Evolutionary conservation across 345 rosid species (phyloP), one percentile per base, ranked within the genome.

Genomic region (thale cress (Arabidopsis thaliana)): DNA sequence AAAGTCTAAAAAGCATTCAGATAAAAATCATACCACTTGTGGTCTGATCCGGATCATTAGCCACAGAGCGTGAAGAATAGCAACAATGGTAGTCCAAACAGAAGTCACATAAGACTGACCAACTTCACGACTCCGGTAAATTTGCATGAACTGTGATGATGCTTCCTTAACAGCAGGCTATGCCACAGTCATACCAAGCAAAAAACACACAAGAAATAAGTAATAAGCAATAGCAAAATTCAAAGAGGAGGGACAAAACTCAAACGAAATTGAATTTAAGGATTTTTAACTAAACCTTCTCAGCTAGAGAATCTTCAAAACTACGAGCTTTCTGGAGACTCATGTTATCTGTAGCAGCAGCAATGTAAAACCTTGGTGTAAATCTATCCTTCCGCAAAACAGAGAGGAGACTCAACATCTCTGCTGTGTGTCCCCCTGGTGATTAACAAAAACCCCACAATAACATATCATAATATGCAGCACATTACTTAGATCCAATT

Each of bases 311-410:
- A 72, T 82, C 83, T 84, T 95, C 98, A 74, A 90, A 82, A 5
- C 65, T 61, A 20, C 85, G 89, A 81, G 96, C 97, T 79, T 92
- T 95, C 58, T 92, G 96, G 6, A 95, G 88, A 70, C 99, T 95
- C 93, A 90, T 91, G 71, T 86, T 87, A 83, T 95, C 99, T 8
- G 99, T 95, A 40, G 90, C 89, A 9, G 98, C 98, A 30, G 97
- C 96, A 48, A 95, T 76, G 75, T 92, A 92, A 81, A 77, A 90
- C 75, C 99, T 80, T 4, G 96, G 99, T 3, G 81, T 49, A 69
- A 83, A 89, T 71, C 89, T 77, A 38, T 84, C 89, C 80, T 74
- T 87, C 10, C 78, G 88, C 74, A 95, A 66, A 59, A 79, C 85
- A 59, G 87, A 85, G 78, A 90, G 82, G 36, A 95, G 83, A 74